Evolutionary conservation across 176 grass and related monocot genomes (phyloP).

Genomic region (Saccharum officinarum): DNA sequence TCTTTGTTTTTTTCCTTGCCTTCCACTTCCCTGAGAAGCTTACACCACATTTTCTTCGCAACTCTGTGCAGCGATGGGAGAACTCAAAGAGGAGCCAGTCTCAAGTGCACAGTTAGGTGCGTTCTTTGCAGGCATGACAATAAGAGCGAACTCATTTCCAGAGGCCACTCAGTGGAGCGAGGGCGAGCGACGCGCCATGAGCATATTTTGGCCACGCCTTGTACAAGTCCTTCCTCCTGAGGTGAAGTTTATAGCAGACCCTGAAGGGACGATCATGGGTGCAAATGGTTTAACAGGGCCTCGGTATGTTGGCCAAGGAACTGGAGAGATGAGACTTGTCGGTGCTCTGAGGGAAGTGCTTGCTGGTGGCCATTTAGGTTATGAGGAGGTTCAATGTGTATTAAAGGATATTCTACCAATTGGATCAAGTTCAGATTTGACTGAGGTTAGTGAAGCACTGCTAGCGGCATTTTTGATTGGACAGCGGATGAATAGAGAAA

Average conservation of each 20-base stretch:
- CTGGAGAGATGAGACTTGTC: constrained; percentile 82
- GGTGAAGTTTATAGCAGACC: constrained; percentile 95
- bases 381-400: constrained; percentile 86
- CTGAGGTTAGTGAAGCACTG: constrained; percentile 67
- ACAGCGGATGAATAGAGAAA: constrained; percentile 97
- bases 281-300: constrained; percentile 63
- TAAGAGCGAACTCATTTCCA: constrained; percentile 88
- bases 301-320: constrained; percentile 69
- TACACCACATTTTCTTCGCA: not conserved
- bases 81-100: constrained; percentile 85
- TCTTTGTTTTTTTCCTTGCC: not conserved
- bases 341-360: constrained; percentile 95
- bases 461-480: constrained; percentile 96
- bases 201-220: constrained; percentile 68
- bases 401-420: constrained; percentile 74
- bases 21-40: constrained; percentile 14
- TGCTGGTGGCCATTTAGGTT: constrained; percentile 95
- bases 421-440: constrained; percentile 23
- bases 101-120: constrained; percentile 87
- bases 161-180: constrained; percentile 87
- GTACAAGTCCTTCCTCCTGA: constrained; percentile 74
- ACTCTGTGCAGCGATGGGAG: constrained; percentile 67
- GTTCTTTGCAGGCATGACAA: constrained; percentile 97
- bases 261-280: constrained; percentile 92
- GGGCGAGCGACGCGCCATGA: constrained; percentile 81